A percentile compares a stretch with the other conserved stretches of the same genome.
Conservation (phyloP, 1,284 basidiomycete species). For the Violaceomyces palustris region DNA sequence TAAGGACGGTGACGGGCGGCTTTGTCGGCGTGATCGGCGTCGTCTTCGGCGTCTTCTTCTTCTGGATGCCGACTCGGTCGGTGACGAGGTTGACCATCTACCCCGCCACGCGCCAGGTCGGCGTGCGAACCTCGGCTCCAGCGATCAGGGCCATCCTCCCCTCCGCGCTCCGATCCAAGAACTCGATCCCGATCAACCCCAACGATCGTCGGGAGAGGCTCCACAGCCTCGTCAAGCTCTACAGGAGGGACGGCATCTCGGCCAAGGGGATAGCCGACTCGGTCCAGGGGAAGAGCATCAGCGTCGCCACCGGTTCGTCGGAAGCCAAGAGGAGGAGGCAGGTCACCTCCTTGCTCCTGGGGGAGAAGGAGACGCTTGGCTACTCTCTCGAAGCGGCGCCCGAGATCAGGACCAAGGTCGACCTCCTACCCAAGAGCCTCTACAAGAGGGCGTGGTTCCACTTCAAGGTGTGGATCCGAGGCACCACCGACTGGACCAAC, state of each 20-base stretch:
- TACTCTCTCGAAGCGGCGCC: conserved; percentile 31
- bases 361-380: conserved; percentile 16
- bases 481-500: conserved; percentile 19
- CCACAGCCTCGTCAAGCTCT: conserved; percentile 12
- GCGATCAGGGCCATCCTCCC: conserved; percentile 15
- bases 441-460: conserved; percentile 24
- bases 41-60: conserved; percentile 23
- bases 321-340: conserved; percentile 5
- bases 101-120: conserved; percentile 18
- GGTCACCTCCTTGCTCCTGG: conserved; percentile 21
- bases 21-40: conserved; percentile 8
- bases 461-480: conserved; percentile 26
- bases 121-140: conserved; percentile 12
- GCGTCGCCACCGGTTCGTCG: conserved; percentile 7
- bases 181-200: conserved; percentile 10
- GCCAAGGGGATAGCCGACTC: conserved; percentile 17
- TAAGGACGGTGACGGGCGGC: conserved; percentile 13
- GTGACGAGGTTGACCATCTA: conserved; percentile 29
- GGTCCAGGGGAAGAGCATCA: conserved; percentile 13
- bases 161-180: conserved; percentile 8
- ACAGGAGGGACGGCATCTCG: conserved; percentile 17
- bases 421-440: conserved; percentile 16
- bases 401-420: conserved; percentile 4
- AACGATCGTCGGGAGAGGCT: conserved; percentile 15
- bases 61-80: conserved; percentile 19